Evolutionary conservation across 352 stramenopile species (phyloP), one percentile per base, ranked within the genome.

Genomic region (Pythium insidiosum): DNA sequence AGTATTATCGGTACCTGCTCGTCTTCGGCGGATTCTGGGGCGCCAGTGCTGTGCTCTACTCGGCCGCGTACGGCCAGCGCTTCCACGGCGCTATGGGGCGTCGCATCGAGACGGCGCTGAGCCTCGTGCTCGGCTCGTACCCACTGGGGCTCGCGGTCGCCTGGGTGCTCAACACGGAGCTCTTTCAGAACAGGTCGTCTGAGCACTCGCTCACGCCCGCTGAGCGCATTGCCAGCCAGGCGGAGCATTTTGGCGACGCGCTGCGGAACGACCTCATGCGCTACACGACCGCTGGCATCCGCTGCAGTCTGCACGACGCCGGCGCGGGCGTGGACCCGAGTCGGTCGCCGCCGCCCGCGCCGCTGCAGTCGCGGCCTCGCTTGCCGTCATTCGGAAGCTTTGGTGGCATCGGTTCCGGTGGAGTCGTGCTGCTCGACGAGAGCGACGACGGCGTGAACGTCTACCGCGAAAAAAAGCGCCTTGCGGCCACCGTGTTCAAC

Each of bases 1-100:
- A 93, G 58, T 93, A 93, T 47, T 93, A 90, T 38, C 80, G 80
- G 16, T 93, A 93, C 40, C 39, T 88, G 30, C 50, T 93, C 28
- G 68, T 89, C 33, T 93, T 75, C 45, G 73, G 66, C 4, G 64
- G 53, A 9, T 80, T 88, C 53, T 93, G 80, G 80, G 50, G 61
- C 1, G 53, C 75, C 10, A 89, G 76, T 41, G 80, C 58, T 0
- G 56, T 53, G 3, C 57, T 93, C 18, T 93, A 93, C 40, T 90
- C 87, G 47, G 67, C 64, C 19, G 73, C 71, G 37, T 89, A 93
- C 47, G 57, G 62, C 38, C 58, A 87, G 46, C 31, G 48, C 3
- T 93, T 89, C 45, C 50, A 77, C 20, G 80, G 80, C 13, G 49
- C 55, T 4, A 58, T 83, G 38, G 75, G 71, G 9, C 68, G 68